Percentiles rank a stretch among this genome's conserved stretches.
Evolutionary conservation across 495 filamentous ascomycete genomes (phyloP).

Genomic region (Paragyromitra xinjiangensis): DNA sequence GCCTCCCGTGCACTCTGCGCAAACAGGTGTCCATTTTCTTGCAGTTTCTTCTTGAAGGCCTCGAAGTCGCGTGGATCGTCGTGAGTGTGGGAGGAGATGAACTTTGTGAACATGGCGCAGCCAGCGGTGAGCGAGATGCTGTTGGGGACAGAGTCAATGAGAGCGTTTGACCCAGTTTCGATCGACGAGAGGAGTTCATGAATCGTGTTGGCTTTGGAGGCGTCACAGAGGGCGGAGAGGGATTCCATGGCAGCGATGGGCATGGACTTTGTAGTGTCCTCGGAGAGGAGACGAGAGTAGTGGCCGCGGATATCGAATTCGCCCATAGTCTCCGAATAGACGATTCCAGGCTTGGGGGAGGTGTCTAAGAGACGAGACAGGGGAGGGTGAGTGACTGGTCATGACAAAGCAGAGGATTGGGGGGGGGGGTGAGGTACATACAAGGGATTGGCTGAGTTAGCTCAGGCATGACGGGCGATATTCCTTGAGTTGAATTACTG

Average conservation of each 20-base stretch:
- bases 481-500: background rate
- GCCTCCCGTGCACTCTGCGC: slow-evolving; percentile 86
- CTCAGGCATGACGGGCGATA: slow-evolving; percentile 26
- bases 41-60: slow-evolving; percentile 78
- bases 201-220: slow-evolving; percentile 79
- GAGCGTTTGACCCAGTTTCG: slow-evolving; percentile 72
- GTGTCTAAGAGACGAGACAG: slow-evolving; percentile 27
- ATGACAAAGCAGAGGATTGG: background rate
- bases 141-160: slow-evolving; percentile 81
- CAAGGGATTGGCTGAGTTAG: slow-evolving; percentile 38
- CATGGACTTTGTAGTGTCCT: slow-evolving; percentile 88
- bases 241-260: slow-evolving; percentile 95
- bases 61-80: slow-evolving; percentile 74
- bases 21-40: slow-evolving; percentile 84
- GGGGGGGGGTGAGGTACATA: slow-evolving; percentile 1
- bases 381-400: slow-evolving; percentile 11
- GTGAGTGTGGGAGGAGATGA: slow-evolving; percentile 72
- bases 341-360: slow-evolving; percentile 51
- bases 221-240: slow-evolving; percentile 81
- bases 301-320: slow-evolving; percentile 56
- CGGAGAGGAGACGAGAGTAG: slow-evolving; percentile 49
- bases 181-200: slow-evolving; percentile 92
- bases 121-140: slow-evolving; percentile 90
- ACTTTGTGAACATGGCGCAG: slow-evolving; percentile 94
- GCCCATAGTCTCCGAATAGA: slow-evolving; percentile 52